A percentile compares a stretch with the other conserved stretches of the same genome.
phyloP scores from a whole-genome alignment of 1,284 basidiomycete species.

The Coniophora puteana region DNA sequence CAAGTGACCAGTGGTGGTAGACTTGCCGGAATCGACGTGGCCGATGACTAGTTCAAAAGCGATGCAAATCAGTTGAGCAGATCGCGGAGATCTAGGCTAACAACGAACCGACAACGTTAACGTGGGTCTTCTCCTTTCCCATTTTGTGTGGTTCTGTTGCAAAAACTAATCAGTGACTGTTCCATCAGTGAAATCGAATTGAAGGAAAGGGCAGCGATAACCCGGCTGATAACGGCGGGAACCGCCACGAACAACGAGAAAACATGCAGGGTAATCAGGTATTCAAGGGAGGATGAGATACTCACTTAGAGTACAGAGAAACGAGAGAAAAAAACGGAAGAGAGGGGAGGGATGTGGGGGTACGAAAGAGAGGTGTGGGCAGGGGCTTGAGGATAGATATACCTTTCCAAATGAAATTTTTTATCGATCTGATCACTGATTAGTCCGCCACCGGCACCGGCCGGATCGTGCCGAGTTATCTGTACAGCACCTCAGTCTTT shows the following conservation, averaged over 20 bases:
- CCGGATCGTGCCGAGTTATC: conserved; percentile 13
- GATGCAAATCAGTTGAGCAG: conserved; percentile 29
- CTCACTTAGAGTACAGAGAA: conserved; percentile 45
- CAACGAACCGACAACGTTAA: conserved; percentile 92
- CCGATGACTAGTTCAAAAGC: conserved; percentile 95
- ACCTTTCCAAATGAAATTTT: conserved; percentile 45
- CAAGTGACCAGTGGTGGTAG: conserved; percentile 99
- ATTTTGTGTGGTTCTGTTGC: conserved; percentile 59
- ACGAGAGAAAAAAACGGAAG: conserved; percentile 30
- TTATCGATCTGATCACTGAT: conserved; percentile 55
- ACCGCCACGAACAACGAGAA: conserved; percentile 2
- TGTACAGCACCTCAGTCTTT: conserved; percentile 9
- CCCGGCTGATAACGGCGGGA: conserved; percentile 7
- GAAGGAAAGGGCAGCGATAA: conserved; percentile 14
- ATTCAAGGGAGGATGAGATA: conserved; percentile 11
- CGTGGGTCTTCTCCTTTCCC: conserved; percentile 87
- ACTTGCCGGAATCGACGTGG: conserved; percentile 98
- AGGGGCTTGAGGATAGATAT: conserved; percentile 56
- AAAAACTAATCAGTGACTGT: conserved; percentile 21
- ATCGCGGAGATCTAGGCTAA: conserved; percentile 28
- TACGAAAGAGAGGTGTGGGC: conserved; percentile 39
- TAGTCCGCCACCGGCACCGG: conserved; percentile 26
- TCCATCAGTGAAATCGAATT: conserved; percentile 19
- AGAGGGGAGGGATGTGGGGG: conserved; percentile 46
- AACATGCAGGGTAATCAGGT: conserved; percentile 3